Percentiles rank a stretch among this genome's conserved stretches.
These are phyloP conservation scores for Colletotrichum chrysophilum DNA, from an alignment of 2,329 filamentous ascomycete genomes.

Conservation along the genomic window DNA sequence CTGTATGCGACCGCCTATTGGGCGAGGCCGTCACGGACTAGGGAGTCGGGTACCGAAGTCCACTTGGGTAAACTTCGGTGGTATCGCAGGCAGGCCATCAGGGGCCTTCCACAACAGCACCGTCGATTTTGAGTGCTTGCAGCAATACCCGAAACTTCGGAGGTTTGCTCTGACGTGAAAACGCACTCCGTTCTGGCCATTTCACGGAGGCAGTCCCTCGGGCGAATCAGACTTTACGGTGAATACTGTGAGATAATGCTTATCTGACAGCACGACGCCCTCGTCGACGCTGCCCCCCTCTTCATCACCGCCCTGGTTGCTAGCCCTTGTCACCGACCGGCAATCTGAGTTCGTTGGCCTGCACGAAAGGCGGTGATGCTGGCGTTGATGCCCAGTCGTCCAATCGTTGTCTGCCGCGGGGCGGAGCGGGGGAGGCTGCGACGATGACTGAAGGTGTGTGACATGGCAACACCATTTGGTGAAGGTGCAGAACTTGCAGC, in stretches of 20 bases:
- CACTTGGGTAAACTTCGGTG: not conserved
- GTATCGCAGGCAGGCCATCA: not conserved
- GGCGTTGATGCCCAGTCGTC: not conserved
- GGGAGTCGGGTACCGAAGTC: not conserved
- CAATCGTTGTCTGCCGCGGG: conserved; percentile 14
- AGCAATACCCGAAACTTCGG: not conserved
- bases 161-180: not conserved
- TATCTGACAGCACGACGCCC: not conserved
- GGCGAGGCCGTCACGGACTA: not conserved
- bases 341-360: conserved; percentile 1
- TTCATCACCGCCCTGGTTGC: not conserved
- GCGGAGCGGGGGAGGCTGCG: conserved; percentile 20
- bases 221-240: not conserved
- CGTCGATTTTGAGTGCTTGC: not conserved
- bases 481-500: conserved; percentile 12
- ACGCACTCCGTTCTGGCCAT: not conserved
- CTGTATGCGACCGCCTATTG: not conserved
- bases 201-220: not conserved
- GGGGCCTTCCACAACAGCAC: not conserved
- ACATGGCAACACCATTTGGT: conserved; percentile 8
- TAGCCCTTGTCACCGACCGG: not conserved
- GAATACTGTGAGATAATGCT: not conserved
- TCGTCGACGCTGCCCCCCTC: not conserved
- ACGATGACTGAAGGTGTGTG: conserved; percentile 5
- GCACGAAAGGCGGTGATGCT: conserved; percentile 1